phyloP scores from a whole-genome alignment of 768 basidiomycete genomes.

The Melanogaster broomeanus region DNA sequence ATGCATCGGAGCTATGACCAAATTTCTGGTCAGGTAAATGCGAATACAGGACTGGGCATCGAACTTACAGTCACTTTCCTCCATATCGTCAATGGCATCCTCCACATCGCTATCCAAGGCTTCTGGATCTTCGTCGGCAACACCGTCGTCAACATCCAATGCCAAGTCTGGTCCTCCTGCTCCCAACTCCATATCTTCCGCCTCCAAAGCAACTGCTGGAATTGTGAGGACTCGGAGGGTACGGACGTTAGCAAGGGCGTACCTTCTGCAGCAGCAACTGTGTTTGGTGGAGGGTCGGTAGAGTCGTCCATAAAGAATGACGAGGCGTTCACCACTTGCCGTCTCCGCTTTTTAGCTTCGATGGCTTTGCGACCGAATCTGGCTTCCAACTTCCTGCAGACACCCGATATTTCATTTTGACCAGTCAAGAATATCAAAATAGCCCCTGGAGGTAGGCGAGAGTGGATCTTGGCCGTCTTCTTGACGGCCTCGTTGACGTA shows the following conservation, averaged over 20 bases:
- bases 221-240: constrained; percentile 1
- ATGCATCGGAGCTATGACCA: constrained; percentile 80
- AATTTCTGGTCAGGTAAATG: neutral
- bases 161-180: constrained; percentile 50
- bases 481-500: constrained; percentile 90
- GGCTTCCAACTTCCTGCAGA: constrained; percentile 80
- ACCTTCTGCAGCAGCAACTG: constrained; percentile 22
- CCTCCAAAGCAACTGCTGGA: constrained; percentile 67
- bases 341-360: constrained; percentile 47
- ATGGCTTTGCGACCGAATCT: constrained; percentile 72
- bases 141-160: constrained; percentile 65
- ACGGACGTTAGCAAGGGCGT: neutral
- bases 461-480: constrained; percentile 91
- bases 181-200: constrained; percentile 79
- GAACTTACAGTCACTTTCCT: constrained; percentile 65
- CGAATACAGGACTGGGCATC: constrained; percentile 4
- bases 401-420: constrained; percentile 89
- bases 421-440: constrained; percentile 94
- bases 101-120: constrained; percentile 77
- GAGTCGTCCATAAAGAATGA: constrained; percentile 28
- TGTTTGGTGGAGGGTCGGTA: constrained; percentile 10
- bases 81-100: constrained; percentile 51
- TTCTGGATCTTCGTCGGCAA: constrained; percentile 68
- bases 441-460: constrained; percentile 88
- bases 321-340: constrained; percentile 25